These are phyloP conservation scores for Ophiocordyceps sinensis DNA, from an alignment of 2,329 filamentous ascomycete genomes.

Conservation along the genomic window DNA sequence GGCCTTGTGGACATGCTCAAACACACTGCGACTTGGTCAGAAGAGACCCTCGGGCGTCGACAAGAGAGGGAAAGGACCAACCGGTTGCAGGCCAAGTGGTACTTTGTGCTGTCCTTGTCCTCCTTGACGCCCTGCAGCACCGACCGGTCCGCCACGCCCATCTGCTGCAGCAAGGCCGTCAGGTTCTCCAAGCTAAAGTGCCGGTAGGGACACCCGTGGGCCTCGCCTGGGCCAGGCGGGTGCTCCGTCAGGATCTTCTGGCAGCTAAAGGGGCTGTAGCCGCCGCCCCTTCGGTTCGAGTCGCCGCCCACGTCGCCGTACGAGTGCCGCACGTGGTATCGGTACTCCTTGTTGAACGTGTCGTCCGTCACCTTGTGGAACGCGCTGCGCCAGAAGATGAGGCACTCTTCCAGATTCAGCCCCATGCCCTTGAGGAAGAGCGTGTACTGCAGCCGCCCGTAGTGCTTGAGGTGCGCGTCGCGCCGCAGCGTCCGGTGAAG, in stretches of 20 bases:
- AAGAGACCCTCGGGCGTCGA: background rate
- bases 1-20: constrained; percentile 70
- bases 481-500: constrained; percentile 75
- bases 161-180: constrained; percentile 55
- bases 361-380: constrained; percentile 88
- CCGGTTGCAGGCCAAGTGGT: constrained; percentile 91
- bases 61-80: constrained; percentile 17
- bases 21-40: constrained; percentile 42
- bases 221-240: constrained; percentile 71
- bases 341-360: constrained; percentile 92
- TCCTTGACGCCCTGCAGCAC: constrained; percentile 72
- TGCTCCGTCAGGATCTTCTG: constrained; percentile 91
- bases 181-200: constrained; percentile 87
- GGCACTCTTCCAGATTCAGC: constrained; percentile 76
- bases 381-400: constrained; percentile 77
- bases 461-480: constrained; percentile 87
- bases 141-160: constrained; percentile 65
- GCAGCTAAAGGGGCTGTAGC: constrained; percentile 85
- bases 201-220: constrained; percentile 91
- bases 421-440: constrained; percentile 96
- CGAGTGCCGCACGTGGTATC: constrained; percentile 88
- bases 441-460: constrained; percentile 81
- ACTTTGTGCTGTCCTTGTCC: constrained; percentile 78
- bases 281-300: constrained; percentile 68
- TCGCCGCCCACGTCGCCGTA: constrained; percentile 96